Conservation (phyloP, 2,329 filamentous ascomycete species). For the Alternaria metachromatica region DNA sequence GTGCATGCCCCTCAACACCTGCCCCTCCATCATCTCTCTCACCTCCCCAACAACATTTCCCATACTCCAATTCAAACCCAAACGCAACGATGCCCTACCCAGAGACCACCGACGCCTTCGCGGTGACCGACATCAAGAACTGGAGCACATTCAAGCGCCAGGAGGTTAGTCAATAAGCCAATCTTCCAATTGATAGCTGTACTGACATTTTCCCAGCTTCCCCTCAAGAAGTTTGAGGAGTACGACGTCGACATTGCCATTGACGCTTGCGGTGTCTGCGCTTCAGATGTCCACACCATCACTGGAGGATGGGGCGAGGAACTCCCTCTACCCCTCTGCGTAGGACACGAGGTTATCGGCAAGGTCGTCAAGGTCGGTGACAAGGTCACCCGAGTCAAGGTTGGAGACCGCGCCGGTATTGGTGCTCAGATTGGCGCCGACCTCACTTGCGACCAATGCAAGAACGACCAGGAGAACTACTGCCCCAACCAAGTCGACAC, state of each 20-base stretch:
- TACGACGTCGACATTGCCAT: conserved; percentile 89
- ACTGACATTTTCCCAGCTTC: conserved; percentile 61
- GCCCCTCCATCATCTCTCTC: conserved; percentile 17
- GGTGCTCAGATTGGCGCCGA: conserved; percentile 59
- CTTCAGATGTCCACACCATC: conserved; percentile 58
- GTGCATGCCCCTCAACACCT: conserved; percentile 32
- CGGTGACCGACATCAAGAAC: conserved; percentile 64
- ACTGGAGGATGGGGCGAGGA: conserved; percentile 68
- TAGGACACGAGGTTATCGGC: conserved; percentile 68
- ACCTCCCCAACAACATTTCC: conserved; percentile 2
- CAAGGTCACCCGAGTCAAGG: conserved; percentile 58
- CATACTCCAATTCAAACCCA: conserved; percentile 7
- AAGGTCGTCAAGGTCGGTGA: conserved; percentile 58
- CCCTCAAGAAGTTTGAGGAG: conserved; percentile 84
- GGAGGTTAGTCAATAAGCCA: conserved; percentile 50
- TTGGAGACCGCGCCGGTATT: conserved; percentile 56
- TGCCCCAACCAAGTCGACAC: conserved; percentile 59
- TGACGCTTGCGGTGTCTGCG: conserved; percentile 63
- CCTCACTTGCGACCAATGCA: conserved; percentile 59
- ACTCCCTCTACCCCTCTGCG: conserved; percentile 66
- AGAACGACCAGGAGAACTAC: conserved; percentile 61
- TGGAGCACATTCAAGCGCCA: conserved; percentile 65
- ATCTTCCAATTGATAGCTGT: background rate
- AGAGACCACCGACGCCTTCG: conserved; percentile 59
- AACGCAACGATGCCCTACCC: conserved; percentile 56